Conservation (phyloP, 2,329 filamentous ascomycete genomes). For the Sporothrix pseudoabietina region DNA sequence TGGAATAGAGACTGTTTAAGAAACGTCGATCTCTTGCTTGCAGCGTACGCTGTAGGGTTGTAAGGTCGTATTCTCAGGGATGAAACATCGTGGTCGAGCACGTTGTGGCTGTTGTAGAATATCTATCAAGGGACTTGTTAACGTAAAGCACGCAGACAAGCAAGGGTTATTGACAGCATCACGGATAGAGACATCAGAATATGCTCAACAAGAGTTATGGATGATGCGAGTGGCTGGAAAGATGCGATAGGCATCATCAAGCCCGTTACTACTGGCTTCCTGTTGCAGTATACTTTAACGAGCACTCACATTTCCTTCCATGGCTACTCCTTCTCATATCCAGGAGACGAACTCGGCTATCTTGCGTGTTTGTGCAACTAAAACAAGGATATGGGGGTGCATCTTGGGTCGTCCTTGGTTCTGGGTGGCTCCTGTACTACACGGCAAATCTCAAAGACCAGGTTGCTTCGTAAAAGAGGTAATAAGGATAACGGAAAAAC, state of each 20-base stretch:
- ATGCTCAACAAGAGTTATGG: neutral
- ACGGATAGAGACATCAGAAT: neutral
- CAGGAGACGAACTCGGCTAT: neutral
- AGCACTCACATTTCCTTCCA: neutral
- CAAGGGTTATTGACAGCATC: neutral
- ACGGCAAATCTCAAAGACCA: neutral
- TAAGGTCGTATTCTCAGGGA: constrained; percentile 16
- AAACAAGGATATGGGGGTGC: neutral
- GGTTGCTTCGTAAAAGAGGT: neutral
- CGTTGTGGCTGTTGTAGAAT: constrained; percentile 8
- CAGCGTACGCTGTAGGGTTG: neutral
- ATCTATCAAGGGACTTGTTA: neutral
- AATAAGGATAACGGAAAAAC: neutral
- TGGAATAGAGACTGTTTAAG: neutral
- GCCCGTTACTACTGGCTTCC: neutral
- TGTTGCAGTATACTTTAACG: neutral
- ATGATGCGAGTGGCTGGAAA: neutral
- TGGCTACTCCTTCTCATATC: no score
- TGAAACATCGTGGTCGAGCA: neutral
- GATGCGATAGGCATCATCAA: neutral
- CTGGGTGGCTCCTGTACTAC: neutral
- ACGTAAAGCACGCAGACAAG: neutral
- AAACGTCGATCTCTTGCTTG: neutral
- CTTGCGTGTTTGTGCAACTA: constrained; percentile 6
- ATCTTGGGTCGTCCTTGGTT: neutral